Base-by-base conservation (phyloP, 768 basidiomycete species). In the Leccinum olivaceopallidum region DNA sequence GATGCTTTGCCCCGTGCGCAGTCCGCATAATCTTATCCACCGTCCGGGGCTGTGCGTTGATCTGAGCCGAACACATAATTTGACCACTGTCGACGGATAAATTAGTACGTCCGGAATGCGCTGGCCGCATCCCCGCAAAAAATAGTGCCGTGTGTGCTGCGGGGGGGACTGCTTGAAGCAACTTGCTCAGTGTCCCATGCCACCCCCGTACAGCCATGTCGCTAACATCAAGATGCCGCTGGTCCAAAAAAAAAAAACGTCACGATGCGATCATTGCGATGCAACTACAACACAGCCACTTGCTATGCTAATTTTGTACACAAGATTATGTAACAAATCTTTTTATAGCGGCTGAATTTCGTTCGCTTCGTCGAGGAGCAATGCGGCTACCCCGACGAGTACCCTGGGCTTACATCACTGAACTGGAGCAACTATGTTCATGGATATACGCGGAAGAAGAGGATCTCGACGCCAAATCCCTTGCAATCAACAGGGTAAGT, bases 351-450 rank as follows among this genome's bases (percentile, higher is more conserved):
- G 6, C 42, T 49, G 6, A 53, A 22, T 14, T 34, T 42, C 9
- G 22, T 53, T 54, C 18, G 20, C 24, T 53, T 54, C 18, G 20
- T 30, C n/a, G 51, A 39, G 34, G 55, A 55, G 58, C 60, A 30
- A 90, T 91, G 90, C 79, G 82, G 62, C 81, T 92, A 22, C 94
- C 93, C 58, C 84, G 89, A 55, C 83, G 92, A 34, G 88, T 92
- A 0, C 90, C 92, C 5, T 95, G 94, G 93, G 74, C 85, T 14
- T 80, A 82, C 37, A 71, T 85, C 8, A 66, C 74, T 36, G 93
- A 95, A 69, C 77, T 95, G 6, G 90, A 92, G 58, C 82, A 90
- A 64, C 76, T 93, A 12, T 92, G 86, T 73, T 75, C 83, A 3
- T 91, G 86, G 83, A 87, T 95, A 63, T 95, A 84, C 69, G 71